Evolutionary conservation across 352 stramenopile species (phyloP).

Genomic region (Peronosclerospora sorghi): DNA sequence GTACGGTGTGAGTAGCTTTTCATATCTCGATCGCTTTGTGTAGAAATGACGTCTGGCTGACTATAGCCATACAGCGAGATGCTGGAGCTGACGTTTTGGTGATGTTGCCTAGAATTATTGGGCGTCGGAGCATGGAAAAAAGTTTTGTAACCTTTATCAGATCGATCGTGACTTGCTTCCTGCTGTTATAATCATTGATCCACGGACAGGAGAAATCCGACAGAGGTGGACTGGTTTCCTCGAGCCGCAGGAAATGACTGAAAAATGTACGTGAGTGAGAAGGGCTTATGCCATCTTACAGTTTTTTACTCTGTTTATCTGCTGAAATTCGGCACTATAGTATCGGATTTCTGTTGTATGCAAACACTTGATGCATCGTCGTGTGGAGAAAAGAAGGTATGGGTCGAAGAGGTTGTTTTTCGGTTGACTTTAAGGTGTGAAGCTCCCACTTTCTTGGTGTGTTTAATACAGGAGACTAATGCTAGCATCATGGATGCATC

Average conservation of each 20-base stretch:
- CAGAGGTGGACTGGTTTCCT: constrained; percentile 62
- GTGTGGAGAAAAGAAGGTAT: constrained; percentile 14
- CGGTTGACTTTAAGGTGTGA: not conserved
- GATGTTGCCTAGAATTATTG: constrained; percentile 48
- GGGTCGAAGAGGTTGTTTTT: not conserved
- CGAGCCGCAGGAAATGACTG: constrained; percentile 52
- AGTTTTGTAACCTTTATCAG: constrained; percentile 77
- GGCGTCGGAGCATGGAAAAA: constrained; percentile 69
- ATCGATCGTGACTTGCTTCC: constrained; percentile 57
- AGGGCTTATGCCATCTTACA: too few relatives aligned
- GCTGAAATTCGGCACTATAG: constrained; percentile 8
- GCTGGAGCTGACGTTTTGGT: constrained; percentile 1
- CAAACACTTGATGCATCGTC: constrained; percentile 24
- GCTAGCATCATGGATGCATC: constrained; percentile 42
- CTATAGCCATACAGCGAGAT: not conserved
- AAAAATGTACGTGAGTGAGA: constrained; percentile 43
- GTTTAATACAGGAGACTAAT: constrained; percentile 9
- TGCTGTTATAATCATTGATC: constrained; percentile 67
- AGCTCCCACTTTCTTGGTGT: not conserved
- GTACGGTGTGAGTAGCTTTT: constrained; percentile 13
- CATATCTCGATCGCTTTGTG: not conserved
- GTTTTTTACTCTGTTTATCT: not conserved
- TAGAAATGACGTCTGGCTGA: too few relatives aligned
- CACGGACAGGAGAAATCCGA: constrained; percentile 57
- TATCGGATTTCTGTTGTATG: constrained; percentile 61